Conservation (phyloP, 2,329 filamentous ascomycete genomes). For the Claviceps africana region DNA sequence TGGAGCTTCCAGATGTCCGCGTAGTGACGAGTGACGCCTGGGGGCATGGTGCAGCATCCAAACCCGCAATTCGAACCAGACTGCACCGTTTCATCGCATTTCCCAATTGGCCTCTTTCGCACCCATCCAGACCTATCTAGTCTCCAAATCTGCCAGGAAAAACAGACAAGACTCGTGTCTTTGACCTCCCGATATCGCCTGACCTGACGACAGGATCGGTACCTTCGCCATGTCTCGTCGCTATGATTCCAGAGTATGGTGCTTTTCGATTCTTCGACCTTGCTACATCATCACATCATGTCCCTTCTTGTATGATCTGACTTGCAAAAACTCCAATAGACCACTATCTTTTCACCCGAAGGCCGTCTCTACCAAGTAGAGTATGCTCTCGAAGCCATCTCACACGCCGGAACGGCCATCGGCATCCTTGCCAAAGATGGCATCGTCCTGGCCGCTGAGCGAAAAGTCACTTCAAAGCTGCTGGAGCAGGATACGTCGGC, state of each 20-base stretch:
- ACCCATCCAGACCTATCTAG: not conserved
- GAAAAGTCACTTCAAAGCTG: constrained; percentile 98
- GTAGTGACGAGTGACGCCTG: constrained; percentile 8
- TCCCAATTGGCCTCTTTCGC: not conserved
- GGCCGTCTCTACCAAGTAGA: constrained; percentile 97
- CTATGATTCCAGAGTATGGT: constrained; percentile 86
- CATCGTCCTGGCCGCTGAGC: constrained; percentile 92
- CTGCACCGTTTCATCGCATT: constrained; percentile 1
- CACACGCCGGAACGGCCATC: constrained; percentile 90
- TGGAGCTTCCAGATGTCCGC: constrained; percentile 10
- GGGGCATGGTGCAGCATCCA: constrained; percentile 1
- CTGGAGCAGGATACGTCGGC: constrained; percentile 98
- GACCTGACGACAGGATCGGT: not conserved
- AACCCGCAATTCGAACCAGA: not conserved
- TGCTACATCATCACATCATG: not conserved
- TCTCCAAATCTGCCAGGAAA: not conserved
- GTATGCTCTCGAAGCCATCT: constrained; percentile 98
- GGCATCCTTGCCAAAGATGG: constrained; percentile 96
- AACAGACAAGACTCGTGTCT: not conserved
- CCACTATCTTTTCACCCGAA: constrained; percentile 99
- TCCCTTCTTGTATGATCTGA: constrained; percentile 1
- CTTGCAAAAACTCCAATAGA: constrained; percentile 36
- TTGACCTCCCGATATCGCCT: not conserved
- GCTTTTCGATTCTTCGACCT: constrained; percentile 9
- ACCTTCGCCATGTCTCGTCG: constrained; percentile 65